phyloP scores from a whole-genome alignment of 306 rosid genomes.

The Hylodesmum podocarpum region DNA sequence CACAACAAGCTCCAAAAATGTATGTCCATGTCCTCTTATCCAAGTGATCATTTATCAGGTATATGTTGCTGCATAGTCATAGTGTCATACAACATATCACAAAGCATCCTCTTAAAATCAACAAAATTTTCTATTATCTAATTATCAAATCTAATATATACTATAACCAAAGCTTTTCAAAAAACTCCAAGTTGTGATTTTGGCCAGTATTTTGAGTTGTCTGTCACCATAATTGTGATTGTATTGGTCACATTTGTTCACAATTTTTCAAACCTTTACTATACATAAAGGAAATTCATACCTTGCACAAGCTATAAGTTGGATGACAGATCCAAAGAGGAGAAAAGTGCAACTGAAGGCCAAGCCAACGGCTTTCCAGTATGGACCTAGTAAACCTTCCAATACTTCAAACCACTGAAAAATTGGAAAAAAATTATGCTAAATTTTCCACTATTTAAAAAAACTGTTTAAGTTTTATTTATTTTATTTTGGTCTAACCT shows the following conservation, averaged over 20 bases:
- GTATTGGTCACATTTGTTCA: not conserved
- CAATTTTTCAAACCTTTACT: not conserved
- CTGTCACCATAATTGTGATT: not conserved
- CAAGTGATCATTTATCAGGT: slow-evolving; percentile 78
- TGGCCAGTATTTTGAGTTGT: not conserved
- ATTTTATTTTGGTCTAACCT: slow-evolving; percentile 45
- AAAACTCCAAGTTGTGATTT: not conserved
- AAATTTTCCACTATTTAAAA: not conserved
- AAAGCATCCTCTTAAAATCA: not conserved
- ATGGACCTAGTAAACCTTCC: slow-evolving; percentile 90
- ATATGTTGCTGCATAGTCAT: slow-evolving; percentile 67
- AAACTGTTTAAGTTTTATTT: not conserved
- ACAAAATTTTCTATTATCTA: not conserved
- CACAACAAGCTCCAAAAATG: slow-evolving; percentile 95
- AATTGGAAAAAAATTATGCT: not conserved
- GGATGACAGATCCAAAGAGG: slow-evolving; percentile 91
- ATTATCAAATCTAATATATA: not conserved
- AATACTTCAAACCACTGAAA: slow-evolving; percentile 93
- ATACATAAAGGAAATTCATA: slow-evolving; percentile 4
- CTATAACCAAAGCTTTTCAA: not conserved
- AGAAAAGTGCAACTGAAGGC: slow-evolving; percentile 97
- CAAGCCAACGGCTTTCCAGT: slow-evolving; percentile 85
- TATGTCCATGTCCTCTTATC: slow-evolving; percentile 98
- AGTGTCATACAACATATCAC: not conserved
- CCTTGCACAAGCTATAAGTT: slow-evolving; percentile 99